These are phyloP conservation scores for Saccharomycopsis fibuligera DNA, from an alignment of 805 yeast species.

Conservation along the genomic window DNA sequence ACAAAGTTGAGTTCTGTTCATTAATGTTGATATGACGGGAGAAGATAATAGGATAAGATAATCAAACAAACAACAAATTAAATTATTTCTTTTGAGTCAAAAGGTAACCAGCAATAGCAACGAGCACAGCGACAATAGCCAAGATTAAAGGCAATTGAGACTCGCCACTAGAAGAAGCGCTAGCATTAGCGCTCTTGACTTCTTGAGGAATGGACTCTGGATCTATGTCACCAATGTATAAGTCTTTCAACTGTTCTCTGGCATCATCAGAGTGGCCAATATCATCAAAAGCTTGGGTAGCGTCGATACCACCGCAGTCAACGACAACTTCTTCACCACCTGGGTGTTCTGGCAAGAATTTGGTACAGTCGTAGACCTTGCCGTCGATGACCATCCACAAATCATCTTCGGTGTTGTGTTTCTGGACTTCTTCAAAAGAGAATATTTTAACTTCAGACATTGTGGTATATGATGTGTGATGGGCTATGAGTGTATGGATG, in stretches of 20 bases:
- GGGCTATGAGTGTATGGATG: no score
- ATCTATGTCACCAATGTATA: constrained; percentile 76
- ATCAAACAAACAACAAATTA: not conserved
- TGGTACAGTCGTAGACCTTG: constrained; percentile 69
- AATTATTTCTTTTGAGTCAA: constrained; percentile 12
- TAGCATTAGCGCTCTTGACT: constrained; percentile 24
- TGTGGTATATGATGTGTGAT: not conserved
- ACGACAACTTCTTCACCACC: constrained; percentile 81
- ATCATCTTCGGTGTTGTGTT: constrained; percentile 70
- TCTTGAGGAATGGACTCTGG: constrained; percentile 41
- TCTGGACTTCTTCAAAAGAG: constrained; percentile 44
- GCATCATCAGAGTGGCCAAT: constrained; percentile 99
- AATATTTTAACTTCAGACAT: constrained; percentile 19
- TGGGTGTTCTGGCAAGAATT: constrained; percentile 48
- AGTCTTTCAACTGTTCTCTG: constrained; percentile 58
- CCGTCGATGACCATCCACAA: constrained; percentile 82
- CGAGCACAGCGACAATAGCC: constrained; percentile 34
- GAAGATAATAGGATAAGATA: not conserved
- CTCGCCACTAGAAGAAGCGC: constrained; percentile 21
- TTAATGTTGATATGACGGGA: no score
- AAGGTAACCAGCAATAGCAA: constrained; percentile 38
- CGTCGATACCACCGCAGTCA: constrained; percentile 79
- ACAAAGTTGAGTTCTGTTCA: no score
- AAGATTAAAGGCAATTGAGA: constrained; percentile 30
- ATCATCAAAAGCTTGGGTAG: constrained; percentile 64